phyloP scores from a whole-genome alignment of 225 moss, liverwort and hornwort species.

The Marchantia paleacea region DNA sequence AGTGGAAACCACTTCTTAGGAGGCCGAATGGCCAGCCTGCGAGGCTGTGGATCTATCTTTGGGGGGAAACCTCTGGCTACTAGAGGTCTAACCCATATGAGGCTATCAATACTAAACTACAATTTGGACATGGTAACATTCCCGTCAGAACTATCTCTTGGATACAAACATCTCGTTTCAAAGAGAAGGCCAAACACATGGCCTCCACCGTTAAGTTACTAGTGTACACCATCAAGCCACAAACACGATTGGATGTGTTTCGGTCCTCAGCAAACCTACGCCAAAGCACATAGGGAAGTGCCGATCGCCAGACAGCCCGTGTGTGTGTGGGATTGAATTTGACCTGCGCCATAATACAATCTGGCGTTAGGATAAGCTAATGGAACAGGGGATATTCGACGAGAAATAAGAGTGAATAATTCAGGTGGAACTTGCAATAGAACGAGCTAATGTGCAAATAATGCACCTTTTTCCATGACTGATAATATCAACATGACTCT shows the following conservation, averaged over 20 bases:
- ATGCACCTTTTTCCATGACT: neutral
- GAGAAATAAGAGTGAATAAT: no score
- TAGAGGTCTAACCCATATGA: conserved; percentile 17
- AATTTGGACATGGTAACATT: conserved; percentile 20
- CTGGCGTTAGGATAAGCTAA: neutral
- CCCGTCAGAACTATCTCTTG: conserved; percentile 17
- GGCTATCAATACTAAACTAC: conserved; percentile 12
- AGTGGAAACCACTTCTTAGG: conserved; percentile 23
- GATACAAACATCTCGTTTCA: conserved; percentile 18
- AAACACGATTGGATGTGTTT: conserved; percentile 5
- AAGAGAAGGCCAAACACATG: conserved; percentile 17
- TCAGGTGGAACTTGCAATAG: no score
- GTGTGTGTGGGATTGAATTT: neutral
- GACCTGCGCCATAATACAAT: conserved; percentile 15
- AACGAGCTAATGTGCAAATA: neutral
- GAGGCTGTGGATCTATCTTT: conserved; percentile 15
- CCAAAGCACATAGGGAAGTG: neutral
- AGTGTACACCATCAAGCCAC: conserved; percentile 14
- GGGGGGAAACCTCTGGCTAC: conserved; percentile 11
- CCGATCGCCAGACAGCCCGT: conserved; percentile 8
- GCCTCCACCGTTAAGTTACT: conserved; percentile 10
- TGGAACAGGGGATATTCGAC: neutral
- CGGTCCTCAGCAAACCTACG: neutral
- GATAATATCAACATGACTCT: neutral
- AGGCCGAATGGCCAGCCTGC: conserved; percentile 19